These are phyloP conservation scores for Starmerella khaoyaiensis DNA, from an alignment of 805 yeast genomes.

Conservation along the genomic window DNA sequence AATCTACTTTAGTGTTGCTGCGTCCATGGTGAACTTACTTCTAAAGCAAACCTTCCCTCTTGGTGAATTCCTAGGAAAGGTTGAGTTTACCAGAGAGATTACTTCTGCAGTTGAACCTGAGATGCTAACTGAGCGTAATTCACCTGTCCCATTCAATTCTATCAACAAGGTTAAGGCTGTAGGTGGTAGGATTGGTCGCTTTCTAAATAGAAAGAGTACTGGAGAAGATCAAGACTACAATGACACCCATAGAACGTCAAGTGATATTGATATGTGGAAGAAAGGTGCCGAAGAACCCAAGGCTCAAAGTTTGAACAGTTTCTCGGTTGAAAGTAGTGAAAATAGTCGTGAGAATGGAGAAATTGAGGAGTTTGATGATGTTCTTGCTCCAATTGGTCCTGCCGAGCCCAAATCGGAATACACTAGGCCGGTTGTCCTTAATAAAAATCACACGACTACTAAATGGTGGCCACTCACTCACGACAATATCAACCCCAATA, in stretches of 20 bases:
- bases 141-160: no score
- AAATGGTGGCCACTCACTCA: constrained; percentile 31
- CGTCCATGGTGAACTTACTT: constrained; percentile 61
- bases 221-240: no score
- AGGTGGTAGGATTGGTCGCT: no score
- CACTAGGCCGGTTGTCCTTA: constrained; percentile 10
- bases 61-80: constrained; percentile 71
- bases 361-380: constrained; percentile 10
- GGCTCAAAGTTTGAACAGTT: neutral
- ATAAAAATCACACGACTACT: constrained; percentile 7
- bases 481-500: constrained; percentile 40
- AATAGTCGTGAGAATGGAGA: constrained; percentile 4
- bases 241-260: no score
- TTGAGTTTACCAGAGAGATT: constrained; percentile 58
- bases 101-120: no score
- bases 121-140: no score
- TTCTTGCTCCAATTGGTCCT: constrained; percentile 7
- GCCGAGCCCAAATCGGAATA: constrained; percentile 12
- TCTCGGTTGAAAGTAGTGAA: neutral
- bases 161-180: no score
- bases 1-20: constrained; percentile 79
- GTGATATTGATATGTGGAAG: no score
- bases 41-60: constrained; percentile 67
- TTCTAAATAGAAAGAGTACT: no score
- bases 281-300: no score